Evolutionary conservation across 1,284 basidiomycete species (phyloP), one percentile per base, ranked within the genome.

Genomic region (Cutaneotrichosporon sp.): DNA sequence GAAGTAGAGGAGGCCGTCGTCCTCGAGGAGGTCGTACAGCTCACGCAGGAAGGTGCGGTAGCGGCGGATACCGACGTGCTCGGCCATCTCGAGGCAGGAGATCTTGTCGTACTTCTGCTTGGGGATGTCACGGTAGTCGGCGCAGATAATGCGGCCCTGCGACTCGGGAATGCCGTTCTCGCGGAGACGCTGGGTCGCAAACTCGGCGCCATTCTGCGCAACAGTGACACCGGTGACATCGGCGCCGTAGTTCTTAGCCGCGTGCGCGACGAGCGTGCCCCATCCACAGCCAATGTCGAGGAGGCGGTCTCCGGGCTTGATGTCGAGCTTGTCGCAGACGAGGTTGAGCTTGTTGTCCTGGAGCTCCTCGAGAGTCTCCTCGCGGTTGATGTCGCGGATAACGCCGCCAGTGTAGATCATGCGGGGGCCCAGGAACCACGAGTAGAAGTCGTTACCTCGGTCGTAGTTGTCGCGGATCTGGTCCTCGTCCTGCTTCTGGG

Each of bases 261-360:
- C 94, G 70, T 92, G 97, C 1, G 94, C 85, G 45, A 84, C 82
- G 51, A 99, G 84, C 1, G 96, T 97, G 27, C 94, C 96, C 96
- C 94, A 98, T 46, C 96, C 96, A 71, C 96, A 98, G 31, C 94
- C 94, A 61, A 97, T 89, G 71, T 84, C 82, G 52, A 98, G 84
- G 31, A 97, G 79, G 59, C 84, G 81, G 75, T 93, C 90, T 1
- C 80, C 80, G 22, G 88, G 83, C 69, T 96, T 79, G 52, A 98
- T 82, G 70, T 87, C 81, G 60, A 99, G 84, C 77, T 98, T 98
- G 67, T 87, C 87, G 79, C 94, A 97, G 32, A 98, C 93, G 57
- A 96, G 77, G 33, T 86, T 85, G 59, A 97, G 84, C 76, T 98
- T 98, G 82, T 98, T 99, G 77, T 98, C 94, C 79, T 99, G 96